phyloP scores from a whole-genome alignment of 2,329 filamentous ascomycete genomes.

The Colletotrichum chrysophilum region DNA sequence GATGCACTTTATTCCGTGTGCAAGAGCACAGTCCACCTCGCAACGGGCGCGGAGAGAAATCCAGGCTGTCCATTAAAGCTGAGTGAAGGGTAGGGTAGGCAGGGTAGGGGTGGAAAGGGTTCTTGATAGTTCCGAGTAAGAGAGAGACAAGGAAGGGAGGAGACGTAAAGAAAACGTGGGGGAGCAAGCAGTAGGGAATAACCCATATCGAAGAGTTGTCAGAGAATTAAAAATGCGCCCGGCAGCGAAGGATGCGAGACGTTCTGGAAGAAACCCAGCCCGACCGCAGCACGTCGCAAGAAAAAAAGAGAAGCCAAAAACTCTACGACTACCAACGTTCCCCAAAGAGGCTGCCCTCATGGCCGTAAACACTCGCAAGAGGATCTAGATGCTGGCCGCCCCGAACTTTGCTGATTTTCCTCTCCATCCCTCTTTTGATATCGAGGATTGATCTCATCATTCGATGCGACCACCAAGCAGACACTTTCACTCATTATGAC shows the following conservation, averaged over 20 bases:
- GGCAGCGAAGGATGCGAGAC: not conserved
- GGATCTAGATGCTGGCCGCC: not conserved
- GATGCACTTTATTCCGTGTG: not conserved
- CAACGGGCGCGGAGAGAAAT: not conserved
- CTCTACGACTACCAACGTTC: not conserved
- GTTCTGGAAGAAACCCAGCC: conserved; percentile 9
- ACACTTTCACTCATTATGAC: not conserved
- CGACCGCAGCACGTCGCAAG: not conserved
- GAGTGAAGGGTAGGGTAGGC: not conserved
- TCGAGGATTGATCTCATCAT: not conserved
- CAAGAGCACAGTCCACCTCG: not conserved
- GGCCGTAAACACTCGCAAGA: not conserved
- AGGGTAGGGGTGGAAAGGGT: not conserved
- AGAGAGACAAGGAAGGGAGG: not conserved
- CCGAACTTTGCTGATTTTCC: not conserved
- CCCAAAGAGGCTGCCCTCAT: not conserved
- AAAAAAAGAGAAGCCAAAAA: not conserved
- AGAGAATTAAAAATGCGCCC: not conserved
- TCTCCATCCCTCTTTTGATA: not conserved
- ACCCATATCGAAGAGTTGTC: not conserved
- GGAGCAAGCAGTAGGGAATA: not conserved
- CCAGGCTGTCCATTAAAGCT: not conserved
- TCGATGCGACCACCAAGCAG: not conserved
- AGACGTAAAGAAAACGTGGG: not conserved
- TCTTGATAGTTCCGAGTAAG: not conserved